These are phyloP conservation scores for Dillenia suffruticosa DNA, from an alignment of 164 flowering plant genomes.

Conservation along the genomic window DNA sequence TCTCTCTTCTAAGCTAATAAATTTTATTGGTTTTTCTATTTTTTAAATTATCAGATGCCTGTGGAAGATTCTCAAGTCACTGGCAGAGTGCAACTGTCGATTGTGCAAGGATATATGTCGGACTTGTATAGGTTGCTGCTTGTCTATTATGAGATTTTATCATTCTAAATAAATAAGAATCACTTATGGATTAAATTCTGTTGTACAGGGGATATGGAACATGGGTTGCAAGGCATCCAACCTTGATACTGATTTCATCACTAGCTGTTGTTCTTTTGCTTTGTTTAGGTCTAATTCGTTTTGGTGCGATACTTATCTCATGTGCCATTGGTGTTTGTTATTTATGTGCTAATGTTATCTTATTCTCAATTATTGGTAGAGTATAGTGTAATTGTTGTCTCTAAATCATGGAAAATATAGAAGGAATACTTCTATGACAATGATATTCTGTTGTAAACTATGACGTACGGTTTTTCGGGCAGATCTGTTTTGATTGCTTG, in stretches of 20 bases:
- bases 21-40: neutral
- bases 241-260: conserved; percentile 66
- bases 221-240: conserved; percentile 90
- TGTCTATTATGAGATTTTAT: neutral
- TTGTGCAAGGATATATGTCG: conserved; percentile 84
- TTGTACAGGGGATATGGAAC: conserved; percentile 83
- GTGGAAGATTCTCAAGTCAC: conserved; percentile 48
- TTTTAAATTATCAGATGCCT: conserved; percentile 38
- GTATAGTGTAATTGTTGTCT: no score
- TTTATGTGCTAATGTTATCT: no score
- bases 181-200: conserved; percentile 2
- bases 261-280: conserved; percentile 67
- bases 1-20: no score
- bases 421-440: no score
- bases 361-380: no score
- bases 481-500: no score
- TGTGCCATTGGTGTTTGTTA: no score
- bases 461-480: no score
- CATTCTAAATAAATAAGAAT: neutral
- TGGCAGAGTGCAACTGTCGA: conserved; percentile 54
- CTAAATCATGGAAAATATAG: no score
- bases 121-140: conserved; percentile 68
- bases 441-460: no score
- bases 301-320: conserved; percentile 5
- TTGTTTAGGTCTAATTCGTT: conserved; percentile 82